Evolutionary conservation across 306 rosid genomes (phyloP).

Genomic region (Alnus rubra): DNA sequence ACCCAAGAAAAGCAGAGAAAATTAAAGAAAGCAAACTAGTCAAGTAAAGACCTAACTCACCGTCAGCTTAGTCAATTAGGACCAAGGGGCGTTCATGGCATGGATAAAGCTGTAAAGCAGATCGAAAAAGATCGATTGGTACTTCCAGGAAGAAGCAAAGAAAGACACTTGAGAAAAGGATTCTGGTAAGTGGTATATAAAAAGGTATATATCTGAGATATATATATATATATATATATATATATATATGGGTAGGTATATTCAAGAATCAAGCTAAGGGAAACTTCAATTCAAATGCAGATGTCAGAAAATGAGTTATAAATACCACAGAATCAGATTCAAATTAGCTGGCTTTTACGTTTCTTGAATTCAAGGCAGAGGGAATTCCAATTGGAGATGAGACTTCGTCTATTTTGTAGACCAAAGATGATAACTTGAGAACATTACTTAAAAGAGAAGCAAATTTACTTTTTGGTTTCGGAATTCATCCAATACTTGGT

Average conservation of each 20-base stretch:
- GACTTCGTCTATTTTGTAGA: neutral
- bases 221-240: no score
- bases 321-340: neutral
- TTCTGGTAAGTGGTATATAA: no score
- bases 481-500: neutral
- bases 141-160: conserved; percentile 1
- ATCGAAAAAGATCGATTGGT: neutral
- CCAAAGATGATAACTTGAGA: neutral
- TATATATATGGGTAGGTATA: no score
- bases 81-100: neutral
- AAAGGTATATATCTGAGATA: no score
- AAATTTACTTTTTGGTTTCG: neutral
- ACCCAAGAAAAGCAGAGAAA: no score
- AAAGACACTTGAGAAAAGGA: neutral
- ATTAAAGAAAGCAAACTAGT: no score
- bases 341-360: neutral
- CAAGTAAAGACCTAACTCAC: neutral
- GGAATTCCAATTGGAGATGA: neutral
- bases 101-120: neutral
- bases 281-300: neutral
- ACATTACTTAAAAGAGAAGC: neutral
- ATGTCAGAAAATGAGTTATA: neutral
- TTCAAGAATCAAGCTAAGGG: no score
- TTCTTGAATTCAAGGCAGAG: neutral
- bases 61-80: neutral